Evolutionary conservation across 768 basidiomycete genomes (phyloP).

Genomic region (Leccinum variicolor): DNA sequence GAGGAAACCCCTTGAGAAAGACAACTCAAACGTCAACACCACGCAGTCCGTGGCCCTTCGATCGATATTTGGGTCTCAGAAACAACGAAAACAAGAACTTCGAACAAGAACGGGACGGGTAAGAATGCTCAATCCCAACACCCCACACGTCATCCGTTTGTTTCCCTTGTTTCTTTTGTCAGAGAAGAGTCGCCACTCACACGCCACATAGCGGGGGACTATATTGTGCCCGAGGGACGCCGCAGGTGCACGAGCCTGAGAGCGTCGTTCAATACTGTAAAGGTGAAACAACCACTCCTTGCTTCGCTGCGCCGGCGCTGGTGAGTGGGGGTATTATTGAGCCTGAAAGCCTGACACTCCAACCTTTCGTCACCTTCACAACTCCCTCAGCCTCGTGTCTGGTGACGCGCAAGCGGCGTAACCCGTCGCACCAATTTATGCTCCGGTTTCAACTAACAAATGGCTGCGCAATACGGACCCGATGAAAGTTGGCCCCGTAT

Average conservation of each 20-base stretch:
- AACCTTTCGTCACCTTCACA: neutral
- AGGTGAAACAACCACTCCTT: neutral
- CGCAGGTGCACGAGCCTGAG: neutral
- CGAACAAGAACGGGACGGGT: neutral
- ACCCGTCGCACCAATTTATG: neutral
- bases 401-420: too few relatives aligned
- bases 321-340: neutral
- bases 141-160: too few relatives aligned
- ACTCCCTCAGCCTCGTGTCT: neutral
- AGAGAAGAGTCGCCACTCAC: neutral
- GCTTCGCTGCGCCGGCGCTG: neutral
- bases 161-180: too few relatives aligned
- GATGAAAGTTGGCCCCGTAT: neutral
- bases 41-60: neutral
- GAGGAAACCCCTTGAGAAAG: too few relatives aligned
- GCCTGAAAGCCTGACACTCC: neutral
- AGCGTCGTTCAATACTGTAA: neutral
- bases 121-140: neutral
- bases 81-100: neutral
- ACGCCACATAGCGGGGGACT: too few relatives aligned
- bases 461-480: neutral
- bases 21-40: neutral
- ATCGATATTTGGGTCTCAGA: neutral
- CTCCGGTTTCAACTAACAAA: neutral
- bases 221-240: neutral